Base-by-base conservation (phyloP, 805 yeast species). In the Yamadazyma endophytica region DNA sequence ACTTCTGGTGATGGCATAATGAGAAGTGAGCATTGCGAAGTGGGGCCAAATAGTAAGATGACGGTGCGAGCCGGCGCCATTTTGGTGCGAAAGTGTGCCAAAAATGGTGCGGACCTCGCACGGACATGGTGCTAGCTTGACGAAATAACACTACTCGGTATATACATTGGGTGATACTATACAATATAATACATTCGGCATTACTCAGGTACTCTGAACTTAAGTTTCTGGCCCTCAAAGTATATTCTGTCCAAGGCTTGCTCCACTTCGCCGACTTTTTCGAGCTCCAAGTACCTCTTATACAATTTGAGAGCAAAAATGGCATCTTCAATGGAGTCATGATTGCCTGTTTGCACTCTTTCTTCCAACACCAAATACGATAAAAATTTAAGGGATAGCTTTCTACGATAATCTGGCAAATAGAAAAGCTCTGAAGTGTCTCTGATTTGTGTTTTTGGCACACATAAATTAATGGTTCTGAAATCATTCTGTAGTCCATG, bases 301-400 rank as follows among this genome's bases (percentile, higher is more conserved):
- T 85, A 94, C 21, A 92, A 61, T 26, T 74, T 56, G 44, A 92
- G 67, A 0, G 99, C 97, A 8, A 94, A 82, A 35, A 69, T 64
- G 0, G 99, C 97, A 62, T 92, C 99, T 50, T 92, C 98, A 26
- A 92, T 88, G 1, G 97, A 90, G 53, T 94, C 97, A 57, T 92
- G 99, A 50, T 90, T 90, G 2, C 92, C 95, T 3, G 77, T 78
- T 54, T 92, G 99, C 19, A 94, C 95, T 29, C 77, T 72, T 39
- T 77, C 79, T 20, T 73, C 73, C 32, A 92, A 64, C 28, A 90
- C 66, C 17, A 77, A 77, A 70, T 88, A 88, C 9, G 95, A 87
- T 52, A 92, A 62, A 52, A 87, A 92, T 50, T 90, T 82, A 44
- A 92, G 70, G 3, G 96, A 85, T 21, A 92, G 64, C 39, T 78